Evolutionary conservation across 352 stramenopile species (phyloP).

Genomic region (Bremia lactucae): DNA sequence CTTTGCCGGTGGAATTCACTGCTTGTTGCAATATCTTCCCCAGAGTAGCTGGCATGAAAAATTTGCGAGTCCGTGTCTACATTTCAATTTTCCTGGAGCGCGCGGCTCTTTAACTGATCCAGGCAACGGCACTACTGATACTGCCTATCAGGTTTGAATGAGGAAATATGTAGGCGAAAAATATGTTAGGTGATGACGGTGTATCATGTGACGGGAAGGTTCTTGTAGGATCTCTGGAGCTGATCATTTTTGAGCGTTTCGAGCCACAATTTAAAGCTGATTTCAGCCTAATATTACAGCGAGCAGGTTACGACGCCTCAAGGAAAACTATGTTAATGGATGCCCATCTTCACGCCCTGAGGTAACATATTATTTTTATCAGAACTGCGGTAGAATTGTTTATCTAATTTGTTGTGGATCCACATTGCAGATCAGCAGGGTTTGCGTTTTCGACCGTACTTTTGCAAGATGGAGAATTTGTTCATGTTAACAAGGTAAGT

Average conservation of each 20-base stretch:
- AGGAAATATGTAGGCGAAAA: neutral
- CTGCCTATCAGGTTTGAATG: conserved; percentile 48
- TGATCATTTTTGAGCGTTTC: conserved; percentile 80
- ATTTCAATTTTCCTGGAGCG: conserved; percentile 70
- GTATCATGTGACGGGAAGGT: conserved; percentile 23
- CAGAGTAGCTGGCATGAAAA: conserved; percentile 47
- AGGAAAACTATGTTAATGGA: conserved; percentile 71
- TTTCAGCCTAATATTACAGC: conserved; percentile 50
- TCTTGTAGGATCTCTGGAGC: conserved; percentile 58
- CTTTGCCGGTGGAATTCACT: conserved; percentile 74
- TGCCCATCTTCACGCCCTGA: conserved; percentile 50
- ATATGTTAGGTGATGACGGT: neutral
- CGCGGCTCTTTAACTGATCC: conserved; percentile 48
- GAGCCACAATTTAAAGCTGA: conserved; percentile 45
- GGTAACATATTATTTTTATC: conserved; percentile 11
- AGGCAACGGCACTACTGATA: conserved; percentile 74
- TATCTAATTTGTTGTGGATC: neutral
- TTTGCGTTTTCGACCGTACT: conserved; percentile 73
- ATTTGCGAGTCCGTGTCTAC: conserved; percentile 55
- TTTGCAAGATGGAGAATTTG: conserved; percentile 64
- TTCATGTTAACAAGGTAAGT: conserved; percentile 74
- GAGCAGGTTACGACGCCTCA: conserved; percentile 44
- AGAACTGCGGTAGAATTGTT: neutral
- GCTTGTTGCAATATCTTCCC: conserved; percentile 70
- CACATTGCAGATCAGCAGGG: conserved; percentile 32